Conservation (phyloP, 257 asterid species). For the Solanum neorickii region DNA sequence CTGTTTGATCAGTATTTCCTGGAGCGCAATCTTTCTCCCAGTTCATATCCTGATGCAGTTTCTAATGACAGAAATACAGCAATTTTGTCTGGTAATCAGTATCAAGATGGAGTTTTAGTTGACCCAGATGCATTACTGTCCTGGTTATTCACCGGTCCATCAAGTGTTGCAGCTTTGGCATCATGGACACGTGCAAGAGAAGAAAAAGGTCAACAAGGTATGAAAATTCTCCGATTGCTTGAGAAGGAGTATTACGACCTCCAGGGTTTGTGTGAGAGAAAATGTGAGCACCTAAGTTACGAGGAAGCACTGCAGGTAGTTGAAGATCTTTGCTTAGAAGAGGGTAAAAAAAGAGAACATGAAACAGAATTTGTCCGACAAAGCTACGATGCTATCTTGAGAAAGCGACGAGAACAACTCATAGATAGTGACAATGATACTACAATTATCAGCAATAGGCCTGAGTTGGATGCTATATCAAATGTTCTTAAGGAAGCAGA, state of each 20-base stretch:
- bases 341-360: slow-evolving; percentile 74
- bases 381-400: slow-evolving; percentile 67
- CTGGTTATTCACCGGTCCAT: slow-evolving; percentile 74
- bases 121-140: slow-evolving; percentile 79
- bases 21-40: slow-evolving; percentile 27
- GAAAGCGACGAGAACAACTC: slow-evolving; percentile 64
- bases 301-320: slow-evolving; percentile 84
- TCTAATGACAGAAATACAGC: slow-evolving; percentile 18
- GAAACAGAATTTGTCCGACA: slow-evolving; percentile 30
- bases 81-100: slow-evolving; percentile 21
- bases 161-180: slow-evolving; percentile 58
- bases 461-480: slow-evolving; percentile 80
- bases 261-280: slow-evolving; percentile 78
- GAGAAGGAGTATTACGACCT: slow-evolving; percentile 75
- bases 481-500: slow-evolving; percentile 85
- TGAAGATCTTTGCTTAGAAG: slow-evolving; percentile 84
- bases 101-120: slow-evolving; percentile 32
- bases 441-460: slow-evolving; percentile 40
- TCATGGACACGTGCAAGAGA: slow-evolving; percentile 58
- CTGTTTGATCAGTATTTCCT: slow-evolving; percentile 59
- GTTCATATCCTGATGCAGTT: slow-evolving; percentile 18
- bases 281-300: slow-evolving; percentile 65
- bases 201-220: slow-evolving; percentile 62
- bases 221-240: slow-evolving; percentile 62
- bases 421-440: slow-evolving; percentile 37